Evolutionary conservation across 148 eudicot genomes (phyloP), one percentile per base, ranked within the genome.

Genomic region (Fagopyrum homotropicum): DNA sequence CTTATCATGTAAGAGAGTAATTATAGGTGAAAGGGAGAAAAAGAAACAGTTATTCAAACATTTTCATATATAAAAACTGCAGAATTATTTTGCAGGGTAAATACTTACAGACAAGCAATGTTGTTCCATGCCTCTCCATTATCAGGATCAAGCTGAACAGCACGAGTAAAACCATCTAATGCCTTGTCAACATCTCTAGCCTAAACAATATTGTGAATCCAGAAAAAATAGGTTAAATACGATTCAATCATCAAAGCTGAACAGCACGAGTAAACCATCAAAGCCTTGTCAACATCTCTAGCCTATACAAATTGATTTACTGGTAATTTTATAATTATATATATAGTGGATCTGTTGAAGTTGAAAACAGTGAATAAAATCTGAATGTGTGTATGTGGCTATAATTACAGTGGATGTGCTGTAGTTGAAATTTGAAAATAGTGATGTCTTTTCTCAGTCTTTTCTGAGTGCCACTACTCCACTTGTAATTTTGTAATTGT

Each of bases 91-190:
- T 61, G 29, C 43, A 29, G 49, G 73, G 77, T 60, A 77, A 72
- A 82, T 59, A 75, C 91, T 78, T 88, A 91, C 90, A 95, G 79
- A 79, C 96, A 92, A 80, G 99, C 99, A 59, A 95, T 84, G 80
- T 95, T 95, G 81, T 95, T 92, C 99, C 99, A 95, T 78, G 99
- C 97, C 86, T 95, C 99, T 72, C 96, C 97, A 81, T 92, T 90
- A 51, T 90, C 97, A 50, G 99, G 97, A 82, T 95, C 99, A 79
- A 92, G 92, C 79, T 92, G 97, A 80, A 95, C 96, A 71, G 96
- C 88, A 64, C 90, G 93, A 73, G 93, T 95, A 80, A 95, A 95
- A 11, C 91, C 96, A 82, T 89, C 93, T 47, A 95, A 70, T 66
- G 99, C 99, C 77, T 85, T 90, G 50, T 85, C 93, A 71, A 88